Conservation (phyloP, 805 yeast species). For the Candida pseudoglaebosa region DNA sequence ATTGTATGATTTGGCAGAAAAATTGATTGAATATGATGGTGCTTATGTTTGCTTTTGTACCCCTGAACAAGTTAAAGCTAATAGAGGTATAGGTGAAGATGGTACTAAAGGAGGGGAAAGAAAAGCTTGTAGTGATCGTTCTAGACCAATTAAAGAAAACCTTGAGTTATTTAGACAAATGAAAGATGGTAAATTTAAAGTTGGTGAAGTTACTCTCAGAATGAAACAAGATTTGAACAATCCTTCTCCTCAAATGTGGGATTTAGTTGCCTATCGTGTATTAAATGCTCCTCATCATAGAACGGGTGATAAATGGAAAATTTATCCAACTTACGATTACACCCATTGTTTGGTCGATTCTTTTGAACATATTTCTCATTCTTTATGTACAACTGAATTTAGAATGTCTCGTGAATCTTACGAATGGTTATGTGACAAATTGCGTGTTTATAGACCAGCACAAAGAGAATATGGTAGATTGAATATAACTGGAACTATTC, state of each 20-base stretch:
- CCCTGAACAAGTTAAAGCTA: constrained; percentile 81
- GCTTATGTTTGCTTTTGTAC: constrained; percentile 95
- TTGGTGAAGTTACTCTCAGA: constrained; percentile 91
- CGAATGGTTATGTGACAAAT: constrained; percentile 96
- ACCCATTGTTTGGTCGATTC: constrained; percentile 99
- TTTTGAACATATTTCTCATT: constrained; percentile 92
- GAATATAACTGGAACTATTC: constrained; percentile 87
- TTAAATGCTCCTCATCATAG: constrained; percentile 90
- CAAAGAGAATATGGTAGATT: constrained; percentile 98
- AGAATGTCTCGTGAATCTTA: constrained; percentile 88
- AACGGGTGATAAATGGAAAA: constrained; percentile 96
- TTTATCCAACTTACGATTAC: constrained; percentile 97
- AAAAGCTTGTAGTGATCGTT: constrained; percentile 74
- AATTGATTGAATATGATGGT: constrained; percentile 60
- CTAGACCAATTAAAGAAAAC: constrained; percentile 66
- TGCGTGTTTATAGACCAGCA: constrained; percentile 95
- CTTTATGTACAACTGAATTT: constrained; percentile 95
- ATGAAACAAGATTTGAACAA: constrained; percentile 91
- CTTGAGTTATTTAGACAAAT: constrained; percentile 79
- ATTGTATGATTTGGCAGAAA: constrained; percentile 85
- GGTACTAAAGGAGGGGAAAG: constrained; percentile 95
- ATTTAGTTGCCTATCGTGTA: constrained; percentile 93
- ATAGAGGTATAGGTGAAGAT: constrained; percentile 87
- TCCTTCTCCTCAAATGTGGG: constrained; percentile 99
- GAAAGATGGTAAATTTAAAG: constrained; percentile 84